A percentile compares a stretch with the other conserved stretches of the same genome.
phyloP scores from a whole-genome alignment of 805 yeast species.

The Wickerhamiella dianesei region DNA sequence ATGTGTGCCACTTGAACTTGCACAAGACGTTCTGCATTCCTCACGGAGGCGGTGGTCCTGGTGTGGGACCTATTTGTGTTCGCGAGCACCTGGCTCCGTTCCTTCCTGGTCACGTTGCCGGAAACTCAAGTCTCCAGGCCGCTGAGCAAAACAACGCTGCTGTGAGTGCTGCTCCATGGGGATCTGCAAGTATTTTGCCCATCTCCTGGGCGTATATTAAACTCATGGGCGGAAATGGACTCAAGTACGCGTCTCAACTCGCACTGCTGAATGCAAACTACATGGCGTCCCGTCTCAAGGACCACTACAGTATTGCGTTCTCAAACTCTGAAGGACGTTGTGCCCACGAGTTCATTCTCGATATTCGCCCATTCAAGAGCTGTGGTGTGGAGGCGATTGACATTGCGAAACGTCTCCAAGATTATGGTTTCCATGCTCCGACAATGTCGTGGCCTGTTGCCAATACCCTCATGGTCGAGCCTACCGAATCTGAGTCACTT shows the following conservation, averaged over 20 bases:
- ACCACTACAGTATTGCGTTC: constrained; percentile 64
- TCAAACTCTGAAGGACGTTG: constrained; percentile 56
- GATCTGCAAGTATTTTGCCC: constrained; percentile 86
- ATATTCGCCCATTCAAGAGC: constrained; percentile 68
- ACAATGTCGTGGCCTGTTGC: constrained; percentile 98
- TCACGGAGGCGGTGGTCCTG: constrained; percentile 99
- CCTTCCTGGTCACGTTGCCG: constrained; percentile 62
- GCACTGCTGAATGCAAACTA: constrained; percentile 95
- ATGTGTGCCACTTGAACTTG: constrained; percentile 90
- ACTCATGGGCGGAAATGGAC: constrained; percentile 74
- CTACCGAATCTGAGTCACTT: constrained; percentile 87
- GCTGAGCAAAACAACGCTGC: constrained; percentile 37
- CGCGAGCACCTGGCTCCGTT: constrained; percentile 63
- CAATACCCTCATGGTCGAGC: constrained; percentile 95
- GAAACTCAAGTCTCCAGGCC: constrained; percentile 29
- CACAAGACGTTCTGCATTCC: constrained; percentile 97
- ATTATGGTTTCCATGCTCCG: constrained; percentile 97
- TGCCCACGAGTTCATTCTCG: constrained; percentile 94
- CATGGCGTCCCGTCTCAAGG: constrained; percentile 68
- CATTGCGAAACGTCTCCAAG: constrained; percentile 92
- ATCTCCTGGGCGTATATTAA: constrained; percentile 92
- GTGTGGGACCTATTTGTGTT: constrained; percentile 96
- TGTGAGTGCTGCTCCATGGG: constrained; percentile 88
- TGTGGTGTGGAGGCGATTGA: constrained; percentile 87
- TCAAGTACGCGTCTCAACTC: constrained; percentile 74